Evolutionary conservation across 768 basidiomycete genomes (phyloP).

Genomic region (Termitomyces sp.): DNA sequence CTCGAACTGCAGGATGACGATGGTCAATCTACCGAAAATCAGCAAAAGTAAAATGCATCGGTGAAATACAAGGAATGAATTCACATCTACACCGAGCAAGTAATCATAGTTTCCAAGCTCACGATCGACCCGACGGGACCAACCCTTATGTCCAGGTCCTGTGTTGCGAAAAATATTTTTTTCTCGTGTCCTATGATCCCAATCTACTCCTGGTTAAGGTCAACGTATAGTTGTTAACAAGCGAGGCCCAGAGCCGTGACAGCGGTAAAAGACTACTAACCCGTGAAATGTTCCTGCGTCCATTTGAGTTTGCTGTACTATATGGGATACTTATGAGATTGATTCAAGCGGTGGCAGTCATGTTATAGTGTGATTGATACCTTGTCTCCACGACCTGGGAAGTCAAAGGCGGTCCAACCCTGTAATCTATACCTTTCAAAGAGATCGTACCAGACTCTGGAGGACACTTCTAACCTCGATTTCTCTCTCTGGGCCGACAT

Average conservation of each 20-base stretch:
- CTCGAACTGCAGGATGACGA: constrained; percentile 73
- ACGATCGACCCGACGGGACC: constrained; percentile 77
- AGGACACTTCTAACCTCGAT: constrained; percentile 53
- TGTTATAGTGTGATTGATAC: constrained; percentile 29
- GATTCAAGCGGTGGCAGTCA: background rate
- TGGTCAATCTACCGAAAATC: constrained; percentile 70
- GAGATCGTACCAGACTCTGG: background rate
- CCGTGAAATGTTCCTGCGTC: constrained; percentile 79
- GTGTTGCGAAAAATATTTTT: constrained; percentile 72
- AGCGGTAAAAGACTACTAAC: constrained; percentile 33
- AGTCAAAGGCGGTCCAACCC: constrained; percentile 89
- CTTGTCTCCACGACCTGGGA: constrained; percentile 70
- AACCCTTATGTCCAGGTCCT: constrained; percentile 64
- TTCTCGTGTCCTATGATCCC: constrained; percentile 65
- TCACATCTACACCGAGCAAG: constrained; percentile 70
- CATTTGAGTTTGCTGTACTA: constrained; percentile 74
- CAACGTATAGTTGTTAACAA: background rate
- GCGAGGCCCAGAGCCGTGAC: background rate
- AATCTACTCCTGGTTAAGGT: constrained; percentile 64
- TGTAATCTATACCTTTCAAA: constrained; percentile 21
- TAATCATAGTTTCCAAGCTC: constrained; percentile 91
- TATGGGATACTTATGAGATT: background rate
- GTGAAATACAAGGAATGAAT: constrained; percentile 15
- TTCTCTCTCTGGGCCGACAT: constrained; percentile 52
- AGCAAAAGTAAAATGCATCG: background rate